phyloP scores from a whole-genome alignment of 257 asterid species.

The Thymus quinquecostatus region DNA sequence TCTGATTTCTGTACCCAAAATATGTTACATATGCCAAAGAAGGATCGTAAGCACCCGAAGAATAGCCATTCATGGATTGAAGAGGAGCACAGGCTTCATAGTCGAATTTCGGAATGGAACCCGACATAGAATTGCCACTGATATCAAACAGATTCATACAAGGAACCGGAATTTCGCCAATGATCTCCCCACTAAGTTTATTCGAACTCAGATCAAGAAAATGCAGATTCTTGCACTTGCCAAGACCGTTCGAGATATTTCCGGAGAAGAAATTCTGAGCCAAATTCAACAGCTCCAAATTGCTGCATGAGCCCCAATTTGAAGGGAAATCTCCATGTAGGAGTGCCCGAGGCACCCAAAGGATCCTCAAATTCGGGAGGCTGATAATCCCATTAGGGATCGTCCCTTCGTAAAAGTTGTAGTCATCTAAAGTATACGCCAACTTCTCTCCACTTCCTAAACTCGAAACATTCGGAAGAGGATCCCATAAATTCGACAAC shows the following conservation, averaged over 20 bases:
- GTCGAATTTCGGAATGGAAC: conserved; percentile 71
- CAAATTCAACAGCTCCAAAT: conserved; percentile 75
- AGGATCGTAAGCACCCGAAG: conserved; percentile 41
- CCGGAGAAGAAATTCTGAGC: conserved; percentile 68
- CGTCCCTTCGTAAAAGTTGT: conserved; percentile 73
- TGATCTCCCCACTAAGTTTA: conserved; percentile 66
- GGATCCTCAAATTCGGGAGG: conserved; percentile 73
- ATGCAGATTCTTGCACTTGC: conserved; percentile 70
- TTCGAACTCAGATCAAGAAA: conserved; percentile 81
- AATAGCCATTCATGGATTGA: conserved; percentile 28
- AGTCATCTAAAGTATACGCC: conserved; percentile 59
- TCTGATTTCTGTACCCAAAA: conserved; percentile 50
- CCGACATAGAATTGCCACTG: conserved; percentile 69
- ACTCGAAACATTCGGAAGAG: conserved; percentile 60
- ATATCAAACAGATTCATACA: conserved; percentile 85
- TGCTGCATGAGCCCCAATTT: conserved; percentile 73
- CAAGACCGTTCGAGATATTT: conserved; percentile 52
- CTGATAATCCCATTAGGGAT: conserved; percentile 56
- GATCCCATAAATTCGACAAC: conserved; percentile 82
- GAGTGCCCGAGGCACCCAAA: conserved; percentile 90
- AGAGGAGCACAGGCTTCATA: conserved; percentile 48
- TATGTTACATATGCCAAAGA: conserved; percentile 56
- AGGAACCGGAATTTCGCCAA: conserved; percentile 69
- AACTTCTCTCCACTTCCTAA: conserved; percentile 41
- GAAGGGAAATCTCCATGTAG: conserved; percentile 66